Percentiles rank a stretch among this genome's conserved stretches.
These are phyloP conservation scores for Kalaharituber pfeilii DNA, from an alignment of 2,329 filamentous ascomycete genomes.

Conservation along the genomic window DNA sequence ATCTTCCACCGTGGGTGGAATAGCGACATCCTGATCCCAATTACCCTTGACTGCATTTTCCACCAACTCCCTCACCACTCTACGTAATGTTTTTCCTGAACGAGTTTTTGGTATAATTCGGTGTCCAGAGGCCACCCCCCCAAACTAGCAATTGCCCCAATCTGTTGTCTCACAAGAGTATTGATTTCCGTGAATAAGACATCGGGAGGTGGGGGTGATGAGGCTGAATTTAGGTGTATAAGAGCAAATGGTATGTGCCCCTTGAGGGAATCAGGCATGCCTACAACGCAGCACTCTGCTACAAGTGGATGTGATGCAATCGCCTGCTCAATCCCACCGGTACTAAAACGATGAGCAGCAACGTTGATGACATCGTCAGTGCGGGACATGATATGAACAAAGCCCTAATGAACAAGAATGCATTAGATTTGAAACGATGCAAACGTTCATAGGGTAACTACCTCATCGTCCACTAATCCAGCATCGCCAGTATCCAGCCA, in stretches of 20 bases:
- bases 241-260: constrained; percentile 88
- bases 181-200: constrained; percentile 44
- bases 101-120: constrained; percentile 76
- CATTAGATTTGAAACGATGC: not conserved
- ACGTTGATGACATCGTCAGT: constrained; percentile 87
- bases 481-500: constrained; percentile 90
- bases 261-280: constrained; percentile 70
- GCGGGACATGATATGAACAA: constrained; percentile 45
- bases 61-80: constrained; percentile 65
- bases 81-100: constrained; percentile 74
- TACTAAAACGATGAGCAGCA: constrained; percentile 80
- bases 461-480: constrained; percentile 61
- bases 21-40: constrained; percentile 51
- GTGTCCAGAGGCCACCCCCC: constrained; percentile 74
- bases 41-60: constrained; percentile 65
- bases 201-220: constrained; percentile 27
- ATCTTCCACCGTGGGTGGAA: constrained; percentile 80
- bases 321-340: constrained; percentile 77
- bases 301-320: constrained; percentile 64
- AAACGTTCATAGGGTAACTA: constrained; percentile 20
- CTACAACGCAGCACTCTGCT: constrained; percentile 71
- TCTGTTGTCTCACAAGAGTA: constrained; percentile 53
- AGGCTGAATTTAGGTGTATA: constrained; percentile 41
- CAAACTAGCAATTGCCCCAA: constrained; percentile 71
- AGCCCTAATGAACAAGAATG: constrained; percentile 27